Percentiles rank a stretch among this genome's conserved stretches.
phyloP scores from a whole-genome alignment of 129 eudicot species.

The Dittrichia graveolens region DNA sequence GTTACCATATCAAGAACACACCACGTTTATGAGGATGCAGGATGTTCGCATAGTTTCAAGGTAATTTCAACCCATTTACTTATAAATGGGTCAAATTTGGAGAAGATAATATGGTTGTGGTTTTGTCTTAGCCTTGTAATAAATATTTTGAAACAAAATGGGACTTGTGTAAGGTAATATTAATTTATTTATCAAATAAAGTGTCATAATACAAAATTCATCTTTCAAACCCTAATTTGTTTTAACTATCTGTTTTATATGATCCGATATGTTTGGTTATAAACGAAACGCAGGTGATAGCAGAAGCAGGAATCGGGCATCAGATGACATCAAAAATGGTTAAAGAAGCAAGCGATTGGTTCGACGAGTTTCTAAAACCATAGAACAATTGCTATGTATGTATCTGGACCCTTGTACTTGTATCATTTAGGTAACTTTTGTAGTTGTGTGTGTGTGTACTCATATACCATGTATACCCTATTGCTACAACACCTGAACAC shows the following conservation, averaged over 20 bases:
- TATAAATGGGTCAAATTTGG: constrained; percentile 12
- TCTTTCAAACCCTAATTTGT: too few relatives aligned
- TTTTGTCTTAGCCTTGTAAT: too few relatives aligned
- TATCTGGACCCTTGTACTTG: too few relatives aligned
- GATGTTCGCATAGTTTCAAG: constrained; percentile 55
- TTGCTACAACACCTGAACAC: too few relatives aligned
- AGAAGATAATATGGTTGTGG: too few relatives aligned
- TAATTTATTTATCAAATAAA: neutral
- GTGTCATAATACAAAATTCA: too few relatives aligned
- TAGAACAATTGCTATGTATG: neutral
- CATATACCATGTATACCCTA: too few relatives aligned
- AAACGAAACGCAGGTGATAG: constrained; percentile 52
- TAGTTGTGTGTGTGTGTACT: too few relatives aligned
- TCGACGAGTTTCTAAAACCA: constrained; percentile 57
- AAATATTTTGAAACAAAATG: too few relatives aligned
- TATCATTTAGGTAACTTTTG: too few relatives aligned
- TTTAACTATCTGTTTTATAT: too few relatives aligned
- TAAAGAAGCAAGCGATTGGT: constrained; percentile 85
- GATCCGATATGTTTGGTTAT: neutral
- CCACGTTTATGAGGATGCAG: constrained; percentile 49
- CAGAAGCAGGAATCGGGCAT: constrained; percentile 73
- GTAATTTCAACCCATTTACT: constrained; percentile 29
- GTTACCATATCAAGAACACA: constrained; percentile 49
- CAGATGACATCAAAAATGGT: constrained; percentile 80
- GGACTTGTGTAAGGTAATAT: too few relatives aligned